Percentiles rank a stretch among this genome's conserved stretches.
Conservation (phyloP, 495 filamentous ascomycete genomes). For the Aspergillus bridgeri region DNA sequence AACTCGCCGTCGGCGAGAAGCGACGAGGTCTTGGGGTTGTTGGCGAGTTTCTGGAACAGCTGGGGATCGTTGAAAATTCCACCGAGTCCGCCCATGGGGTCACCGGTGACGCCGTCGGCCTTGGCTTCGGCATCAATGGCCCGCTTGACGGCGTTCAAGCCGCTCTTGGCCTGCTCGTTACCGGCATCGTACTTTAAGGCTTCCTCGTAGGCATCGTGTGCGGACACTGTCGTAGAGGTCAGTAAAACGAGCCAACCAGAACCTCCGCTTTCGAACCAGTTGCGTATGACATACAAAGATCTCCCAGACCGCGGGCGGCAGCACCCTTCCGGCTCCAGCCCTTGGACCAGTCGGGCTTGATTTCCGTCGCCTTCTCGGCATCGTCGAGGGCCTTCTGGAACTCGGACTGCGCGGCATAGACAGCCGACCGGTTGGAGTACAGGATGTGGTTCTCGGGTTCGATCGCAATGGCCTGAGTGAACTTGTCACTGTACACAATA, state of each 20-base stretch:
- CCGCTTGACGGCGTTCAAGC: slow-evolving; percentile 74
- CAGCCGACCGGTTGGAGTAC: slow-evolving; percentile 95
- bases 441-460: slow-evolving; percentile 90
- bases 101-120: slow-evolving; percentile 61
- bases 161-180: slow-evolving; percentile 90
- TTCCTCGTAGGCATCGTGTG: slow-evolving; percentile 85
- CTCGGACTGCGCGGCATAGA: slow-evolving; percentile 87
- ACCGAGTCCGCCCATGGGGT: slow-evolving; percentile 73
- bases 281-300: slow-evolving; percentile 61
- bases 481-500: slow-evolving; percentile 71
- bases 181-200: slow-evolving; percentile 86
- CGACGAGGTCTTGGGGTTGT: slow-evolving; percentile 87
- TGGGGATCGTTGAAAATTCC: slow-evolving; percentile 92
- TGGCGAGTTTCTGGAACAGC: slow-evolving; percentile 82
- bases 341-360: slow-evolving; percentile 98
- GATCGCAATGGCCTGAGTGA: slow-evolving; percentile 87
- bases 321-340: slow-evolving; percentile 91
- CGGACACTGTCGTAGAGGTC: slow-evolving; percentile 52
- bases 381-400: slow-evolving; percentile 82
- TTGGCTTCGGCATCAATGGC: slow-evolving; percentile 80
- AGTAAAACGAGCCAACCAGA: neutral
- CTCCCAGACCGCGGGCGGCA: slow-evolving; percentile 80
- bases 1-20: slow-evolving; percentile 82
- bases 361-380: slow-evolving; percentile 84
- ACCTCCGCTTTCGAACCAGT: neutral